Percentiles rank a stretch among this genome's conserved stretches.
Conservation (phyloP, 352 stramenopile species). For the Globisporangium lucens region DNA sequence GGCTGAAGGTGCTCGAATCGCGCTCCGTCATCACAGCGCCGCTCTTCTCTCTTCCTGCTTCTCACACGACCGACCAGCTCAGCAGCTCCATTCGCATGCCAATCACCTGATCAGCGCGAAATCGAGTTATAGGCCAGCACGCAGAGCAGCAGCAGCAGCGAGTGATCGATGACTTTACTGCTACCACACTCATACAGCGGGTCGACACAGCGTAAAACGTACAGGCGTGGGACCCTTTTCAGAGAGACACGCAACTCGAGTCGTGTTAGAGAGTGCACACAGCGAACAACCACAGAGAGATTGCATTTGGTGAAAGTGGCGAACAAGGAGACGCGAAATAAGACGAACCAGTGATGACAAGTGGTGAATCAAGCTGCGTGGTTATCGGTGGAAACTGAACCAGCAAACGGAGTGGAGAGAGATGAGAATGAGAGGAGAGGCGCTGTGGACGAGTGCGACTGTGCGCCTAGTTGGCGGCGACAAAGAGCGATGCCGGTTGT, state of each 20-base stretch:
- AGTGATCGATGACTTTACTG: background rate
- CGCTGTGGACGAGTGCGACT: background rate
- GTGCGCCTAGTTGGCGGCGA: background rate
- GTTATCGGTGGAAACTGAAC: too few relatives aligned
- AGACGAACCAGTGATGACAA: background rate
- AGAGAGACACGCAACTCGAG: too few relatives aligned
- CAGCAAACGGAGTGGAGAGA: conserved; percentile 4
- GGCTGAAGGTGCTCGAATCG: background rate
- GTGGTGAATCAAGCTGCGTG: background rate
- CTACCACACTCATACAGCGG: background rate
- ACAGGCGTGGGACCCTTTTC: too few relatives aligned
- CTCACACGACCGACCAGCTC: background rate
- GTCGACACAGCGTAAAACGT: too few relatives aligned
- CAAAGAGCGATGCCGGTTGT: background rate
- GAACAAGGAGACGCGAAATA: background rate
- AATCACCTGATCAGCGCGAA: background rate
- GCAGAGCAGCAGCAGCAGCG: background rate
- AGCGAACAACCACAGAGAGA: background rate
- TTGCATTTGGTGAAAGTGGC: background rate
- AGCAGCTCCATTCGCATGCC: background rate
- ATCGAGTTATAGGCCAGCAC: background rate
- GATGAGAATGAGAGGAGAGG: background rate
- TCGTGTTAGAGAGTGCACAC: background rate
- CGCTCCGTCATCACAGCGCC: background rate
- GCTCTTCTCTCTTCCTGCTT: background rate